A percentile compares a stretch with the other conserved stretches of the same genome.
phyloP scores from a whole-genome alignment of 441 rosid genomes.

The Bruguiera hainesii region DNA sequence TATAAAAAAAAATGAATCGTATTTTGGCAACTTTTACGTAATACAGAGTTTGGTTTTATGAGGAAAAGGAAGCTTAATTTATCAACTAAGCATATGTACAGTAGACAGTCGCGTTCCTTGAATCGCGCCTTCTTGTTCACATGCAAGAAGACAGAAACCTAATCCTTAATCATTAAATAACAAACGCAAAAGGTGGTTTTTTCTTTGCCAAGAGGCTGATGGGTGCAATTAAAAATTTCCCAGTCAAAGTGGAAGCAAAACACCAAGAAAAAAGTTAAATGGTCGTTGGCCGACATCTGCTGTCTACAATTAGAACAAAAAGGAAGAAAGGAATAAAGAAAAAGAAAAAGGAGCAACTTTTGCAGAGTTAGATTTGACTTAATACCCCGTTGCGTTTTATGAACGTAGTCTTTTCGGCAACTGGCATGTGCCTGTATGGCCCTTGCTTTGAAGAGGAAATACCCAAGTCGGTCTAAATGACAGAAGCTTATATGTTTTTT shows the following conservation, averaged over 20 bases:
- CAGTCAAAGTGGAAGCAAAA: constrained; percentile 21
- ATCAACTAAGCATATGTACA: neutral
- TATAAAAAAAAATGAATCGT: too few species aligned
- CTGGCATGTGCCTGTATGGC: constrained; percentile 24
- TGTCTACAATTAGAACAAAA: constrained; percentile 28
- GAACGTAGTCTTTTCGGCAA: constrained; percentile 31
- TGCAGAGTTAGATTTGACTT: constrained; percentile 41
- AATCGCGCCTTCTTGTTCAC: constrained; percentile 38
- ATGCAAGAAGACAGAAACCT: constrained; percentile 29
- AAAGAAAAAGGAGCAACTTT: constrained; percentile 29
- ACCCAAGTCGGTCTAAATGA: neutral
- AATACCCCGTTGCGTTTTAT: constrained; percentile 15
- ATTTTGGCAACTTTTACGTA: too few species aligned
- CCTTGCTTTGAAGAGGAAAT: constrained; percentile 7
- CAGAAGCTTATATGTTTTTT: neutral
- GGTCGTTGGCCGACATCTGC: constrained; percentile 40
- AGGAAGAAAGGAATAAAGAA: constrained; percentile 23
- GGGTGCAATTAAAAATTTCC: neutral
- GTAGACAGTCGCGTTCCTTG: constrained; percentile 15
- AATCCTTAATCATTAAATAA: constrained; percentile 24
- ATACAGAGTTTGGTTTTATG: too few species aligned
- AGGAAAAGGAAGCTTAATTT: neutral
- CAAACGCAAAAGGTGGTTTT: neutral
- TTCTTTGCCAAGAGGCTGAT: constrained; percentile 10
- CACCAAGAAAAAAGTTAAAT: neutral